These are phyloP conservation scores for Gilbertella persicaria DNA, from an alignment of 371 early-diverging fungal genomes.

Conservation along the genomic window DNA sequence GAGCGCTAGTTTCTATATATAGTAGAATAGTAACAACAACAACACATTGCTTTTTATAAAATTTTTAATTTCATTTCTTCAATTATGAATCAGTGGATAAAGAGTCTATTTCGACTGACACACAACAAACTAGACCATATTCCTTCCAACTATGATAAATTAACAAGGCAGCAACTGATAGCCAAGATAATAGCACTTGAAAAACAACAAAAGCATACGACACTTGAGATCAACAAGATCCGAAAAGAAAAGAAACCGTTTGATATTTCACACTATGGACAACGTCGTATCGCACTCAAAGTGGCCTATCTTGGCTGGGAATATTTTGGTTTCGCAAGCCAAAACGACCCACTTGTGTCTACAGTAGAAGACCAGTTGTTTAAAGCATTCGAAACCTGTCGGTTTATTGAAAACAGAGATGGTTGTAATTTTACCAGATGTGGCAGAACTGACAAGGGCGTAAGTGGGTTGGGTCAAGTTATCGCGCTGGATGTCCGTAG, in stretches of 20 bases:
- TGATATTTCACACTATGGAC: constrained; percentile 75
- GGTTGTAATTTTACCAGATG: constrained; percentile 76
- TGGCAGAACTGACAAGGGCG: constrained; percentile 96
- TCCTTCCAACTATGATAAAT: constrained; percentile 8
- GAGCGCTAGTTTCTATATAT: neutral
- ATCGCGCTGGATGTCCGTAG: constrained; percentile 83
- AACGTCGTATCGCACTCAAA: constrained; percentile 83
- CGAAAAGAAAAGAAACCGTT: constrained; percentile 57
- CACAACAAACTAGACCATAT: neutral
- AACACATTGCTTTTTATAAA: neutral
- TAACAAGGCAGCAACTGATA: constrained; percentile 9
- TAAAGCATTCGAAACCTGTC: constrained; percentile 71
- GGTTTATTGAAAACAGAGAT: constrained; percentile 64
- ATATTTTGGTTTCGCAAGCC: constrained; percentile 88
- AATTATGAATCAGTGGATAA: constrained; percentile 6
- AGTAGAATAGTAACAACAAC: neutral
- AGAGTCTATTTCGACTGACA: constrained; percentile 1
- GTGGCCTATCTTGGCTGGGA: constrained; percentile 93
- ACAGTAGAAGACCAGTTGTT: constrained; percentile 89
- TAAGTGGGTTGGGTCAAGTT: constrained; percentile 91
- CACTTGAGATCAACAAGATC: neutral
- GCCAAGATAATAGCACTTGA: constrained; percentile 10
- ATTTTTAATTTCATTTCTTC: neutral
- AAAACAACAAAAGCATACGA: neutral
- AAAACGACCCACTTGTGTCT: constrained; percentile 51